Base-by-base conservation (phyloP, 768 basidiomycete genomes). In the Pluteus cervinus region DNA sequence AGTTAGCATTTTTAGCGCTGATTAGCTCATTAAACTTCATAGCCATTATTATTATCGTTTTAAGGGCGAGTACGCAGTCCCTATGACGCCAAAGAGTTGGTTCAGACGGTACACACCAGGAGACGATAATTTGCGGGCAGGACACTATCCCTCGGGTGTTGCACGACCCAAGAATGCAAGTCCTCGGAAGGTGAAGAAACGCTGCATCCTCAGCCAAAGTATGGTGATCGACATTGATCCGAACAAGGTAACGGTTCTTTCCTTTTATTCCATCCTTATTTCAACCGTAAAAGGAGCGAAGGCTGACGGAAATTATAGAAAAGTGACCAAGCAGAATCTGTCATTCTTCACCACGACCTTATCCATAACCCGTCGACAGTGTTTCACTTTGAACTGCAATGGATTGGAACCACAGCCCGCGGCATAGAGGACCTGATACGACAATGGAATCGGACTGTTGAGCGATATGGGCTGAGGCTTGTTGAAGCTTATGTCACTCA, bases 331-430 rank as follows among this genome's bases (percentile, higher is more conserved):
- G 86, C 90, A 1, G 92, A 96, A 59, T 75, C 81, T 3, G 86
- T 88, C 12, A 73, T 93, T 21, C 68, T 97, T 17, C 93, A 97
- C 55, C 81, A 93, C 57, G 96, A 98, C 60, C 77, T 96, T 40
- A 86, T 94, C 36, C 94, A 97, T 57, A 97, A 97, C 52, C 86
- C 90, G 0, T 76, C 71, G n/a, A 94, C 85, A 20, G 88, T 86
- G 41, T 96, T 96, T 63, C 94, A 98, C 58, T 92, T 98, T 50
- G 93, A 99, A 58, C 69, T 99, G 20, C 88, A 94, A 44, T 99
- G 96, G 94, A 83, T 98, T 26, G 92, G 90, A 2, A 86, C 92
- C 2, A 92, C 91, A 1, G 90, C 92, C 16, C 77, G 87, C 15
- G 83, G 81, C 45, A 86, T 98, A 36, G 93, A 97, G 46, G 91